Conservation (phyloP, 208 protist species). For the Zelonia costaricensis region DNA sequence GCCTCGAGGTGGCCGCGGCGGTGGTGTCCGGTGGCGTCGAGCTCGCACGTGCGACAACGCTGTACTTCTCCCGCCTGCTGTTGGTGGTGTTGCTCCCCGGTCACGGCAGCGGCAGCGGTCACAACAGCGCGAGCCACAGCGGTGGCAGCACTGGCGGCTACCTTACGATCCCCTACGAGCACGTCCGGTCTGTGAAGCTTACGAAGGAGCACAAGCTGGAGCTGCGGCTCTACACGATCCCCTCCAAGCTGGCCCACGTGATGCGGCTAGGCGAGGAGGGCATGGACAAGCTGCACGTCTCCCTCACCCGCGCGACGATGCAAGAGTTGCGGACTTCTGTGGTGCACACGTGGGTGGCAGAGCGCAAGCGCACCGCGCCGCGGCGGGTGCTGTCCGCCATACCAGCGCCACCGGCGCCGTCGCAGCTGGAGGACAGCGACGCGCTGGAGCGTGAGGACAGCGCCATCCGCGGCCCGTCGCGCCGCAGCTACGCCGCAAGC, state of each 20-base stretch:
- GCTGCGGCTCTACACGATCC: constrained; percentile 72
- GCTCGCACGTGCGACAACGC: constrained; percentile 62
- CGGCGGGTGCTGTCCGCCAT: constrained; percentile 10
- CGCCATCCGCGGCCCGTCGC: background rate
- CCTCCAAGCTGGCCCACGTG: constrained; percentile 49
- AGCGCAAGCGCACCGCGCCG: constrained; percentile 71
- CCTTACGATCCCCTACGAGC: constrained; percentile 86
- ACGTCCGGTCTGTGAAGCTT: constrained; percentile 82
- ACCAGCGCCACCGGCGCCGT: background rate
- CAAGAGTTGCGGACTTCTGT: constrained; percentile 41
- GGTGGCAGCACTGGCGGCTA: constrained; percentile 44
- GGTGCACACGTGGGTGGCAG: constrained; percentile 80
- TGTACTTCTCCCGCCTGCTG: constrained; percentile 83
- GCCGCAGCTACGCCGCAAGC: background rate
- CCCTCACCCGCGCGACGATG: constrained; percentile 71
- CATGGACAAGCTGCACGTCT: constrained; percentile 62
- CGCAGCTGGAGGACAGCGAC: background rate
- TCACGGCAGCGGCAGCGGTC: constrained; percentile 34
- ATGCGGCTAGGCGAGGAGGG: constrained; percentile 45
- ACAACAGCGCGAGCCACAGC: background rate
- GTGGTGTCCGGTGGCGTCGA: too few species aligned
- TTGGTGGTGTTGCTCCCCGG: constrained; percentile 69
- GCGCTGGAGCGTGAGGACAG: too few species aligned
- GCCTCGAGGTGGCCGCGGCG: constrained; percentile 58
- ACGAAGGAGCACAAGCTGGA: constrained; percentile 72